Conservation (phyloP, 345 rosid genomes). For the Abelmoschus esculentus region DNA sequence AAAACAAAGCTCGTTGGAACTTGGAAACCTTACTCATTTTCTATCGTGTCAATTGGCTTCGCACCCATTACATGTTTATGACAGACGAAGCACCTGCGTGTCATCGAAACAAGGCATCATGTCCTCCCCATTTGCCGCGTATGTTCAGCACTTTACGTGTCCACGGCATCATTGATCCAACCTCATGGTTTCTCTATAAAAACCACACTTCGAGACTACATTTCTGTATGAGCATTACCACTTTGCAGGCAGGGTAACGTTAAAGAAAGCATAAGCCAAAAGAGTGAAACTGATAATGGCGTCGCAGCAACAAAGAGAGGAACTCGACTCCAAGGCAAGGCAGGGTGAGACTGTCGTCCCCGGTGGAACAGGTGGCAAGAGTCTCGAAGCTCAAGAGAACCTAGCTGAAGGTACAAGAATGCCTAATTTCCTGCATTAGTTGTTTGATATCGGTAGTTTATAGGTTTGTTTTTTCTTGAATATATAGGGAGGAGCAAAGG, state of each 20-base stretch:
- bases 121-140: conserved; percentile 9
- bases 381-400: conserved; percentile 84
- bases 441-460: neutral
- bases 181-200: conserved; percentile 1
- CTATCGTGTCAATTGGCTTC: conserved; percentile 5
- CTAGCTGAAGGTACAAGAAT: conserved; percentile 53
- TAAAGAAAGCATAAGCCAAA: neutral
- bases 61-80: neutral
- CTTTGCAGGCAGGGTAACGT: neutral
- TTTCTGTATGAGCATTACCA: neutral
- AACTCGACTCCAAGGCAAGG: conserved; percentile 62
- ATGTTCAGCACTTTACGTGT: neutral
- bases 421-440: neutral
- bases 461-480: neutral
- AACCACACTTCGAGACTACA: neutral
- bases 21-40: neutral
- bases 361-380: conserved; percentile 84
- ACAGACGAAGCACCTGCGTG: conserved; percentile 11
- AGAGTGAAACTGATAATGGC: conserved; percentile 26
- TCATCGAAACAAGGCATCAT: neutral
- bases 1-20: neutral
- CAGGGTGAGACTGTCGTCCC: conserved; percentile 72
- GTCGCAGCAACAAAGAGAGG: conserved; percentile 35
- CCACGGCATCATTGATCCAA: neutral
- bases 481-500: conserved; percentile 40